Evolutionary conservation across 2,329 filamentous ascomycete species (phyloP).

Genomic region (Beauveria asiatica): DNA sequence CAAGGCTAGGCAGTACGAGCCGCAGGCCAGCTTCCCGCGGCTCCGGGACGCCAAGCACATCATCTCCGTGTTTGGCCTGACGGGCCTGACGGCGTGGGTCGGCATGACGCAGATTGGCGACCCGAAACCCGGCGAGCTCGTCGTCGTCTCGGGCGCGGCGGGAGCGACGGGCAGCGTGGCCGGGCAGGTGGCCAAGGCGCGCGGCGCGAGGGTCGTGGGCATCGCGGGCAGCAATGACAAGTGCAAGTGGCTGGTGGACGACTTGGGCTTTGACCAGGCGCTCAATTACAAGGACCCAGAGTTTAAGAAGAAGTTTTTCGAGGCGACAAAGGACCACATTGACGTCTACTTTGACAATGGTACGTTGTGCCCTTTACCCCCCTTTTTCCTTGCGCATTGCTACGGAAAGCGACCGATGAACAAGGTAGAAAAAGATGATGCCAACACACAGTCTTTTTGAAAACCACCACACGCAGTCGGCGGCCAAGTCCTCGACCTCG

Average conservation of each 20-base stretch:
- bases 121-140: slow-evolving; percentile 60
- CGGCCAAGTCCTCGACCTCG: slow-evolving; percentile 61
- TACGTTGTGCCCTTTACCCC: slow-evolving; percentile 15
- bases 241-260: slow-evolving; percentile 54
- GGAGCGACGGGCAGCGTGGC: slow-evolving; percentile 70
- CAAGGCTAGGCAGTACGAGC: slow-evolving; percentile 40
- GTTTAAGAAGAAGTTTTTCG: slow-evolving; percentile 51
- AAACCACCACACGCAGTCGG: slow-evolving; percentile 37
- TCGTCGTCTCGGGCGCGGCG: slow-evolving; percentile 70
- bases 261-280: slow-evolving; percentile 58
- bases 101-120: slow-evolving; percentile 62
- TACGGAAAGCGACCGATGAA: too few relatives aligned
- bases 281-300: slow-evolving; percentile 61
- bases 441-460: not conserved
- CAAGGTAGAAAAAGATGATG: not conserved
- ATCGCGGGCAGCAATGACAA: slow-evolving; percentile 60
- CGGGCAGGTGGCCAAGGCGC: slow-evolving; percentile 69
- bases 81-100: slow-evolving; percentile 68
- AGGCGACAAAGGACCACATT: slow-evolving; percentile 49
- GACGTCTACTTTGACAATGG: slow-evolving; percentile 67
- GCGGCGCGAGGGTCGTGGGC: slow-evolving; percentile 54
- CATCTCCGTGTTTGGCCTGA: slow-evolving; percentile 55
- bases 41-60: slow-evolving; percentile 45
- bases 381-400: not conserved
- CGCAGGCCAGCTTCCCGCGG: slow-evolving; percentile 30